Evolutionary conservation across 2,329 filamentous ascomycete genomes (phyloP).

Genomic region (Arthrocladium fulminans): DNA sequence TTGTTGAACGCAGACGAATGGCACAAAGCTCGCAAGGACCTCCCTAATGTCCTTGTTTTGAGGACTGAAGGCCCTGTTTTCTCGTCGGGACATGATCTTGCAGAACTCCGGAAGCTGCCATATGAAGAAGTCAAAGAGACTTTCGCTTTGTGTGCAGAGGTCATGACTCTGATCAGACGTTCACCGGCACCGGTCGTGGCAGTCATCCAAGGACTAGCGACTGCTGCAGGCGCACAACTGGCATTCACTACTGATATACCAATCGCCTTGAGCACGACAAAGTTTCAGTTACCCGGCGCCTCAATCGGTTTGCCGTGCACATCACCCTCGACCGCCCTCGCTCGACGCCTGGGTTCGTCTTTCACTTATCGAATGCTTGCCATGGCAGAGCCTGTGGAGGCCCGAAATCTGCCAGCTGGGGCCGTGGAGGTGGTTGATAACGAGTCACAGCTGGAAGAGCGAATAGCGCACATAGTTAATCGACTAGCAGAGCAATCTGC

Average conservation of each 20-base stretch:
- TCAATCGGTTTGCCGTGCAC: constrained; percentile 21
- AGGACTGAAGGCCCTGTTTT: constrained; percentile 21
- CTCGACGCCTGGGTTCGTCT: constrained; percentile 17
- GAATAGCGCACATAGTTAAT: constrained; percentile 15
- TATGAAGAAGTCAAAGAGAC: constrained; percentile 22
- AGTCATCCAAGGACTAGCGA: constrained; percentile 21
- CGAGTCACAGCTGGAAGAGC: constrained; percentile 15
- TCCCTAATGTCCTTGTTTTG: constrained; percentile 21
- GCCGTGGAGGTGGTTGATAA: constrained; percentile 18
- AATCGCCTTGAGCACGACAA: constrained; percentile 16
- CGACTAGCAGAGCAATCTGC: constrained; percentile 16
- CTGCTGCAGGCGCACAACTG: constrained; percentile 21
- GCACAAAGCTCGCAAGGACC: constrained; percentile 16
- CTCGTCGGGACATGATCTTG: constrained; percentile 21
- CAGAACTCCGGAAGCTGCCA: constrained; percentile 16
- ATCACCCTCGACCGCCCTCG: constrained; percentile 19
- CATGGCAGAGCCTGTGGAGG: constrained; percentile 18
- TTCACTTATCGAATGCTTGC: constrained; percentile 22
- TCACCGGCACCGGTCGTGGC: constrained; percentile 21
- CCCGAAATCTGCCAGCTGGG: constrained; percentile 17
- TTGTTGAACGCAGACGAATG: constrained; percentile 15
- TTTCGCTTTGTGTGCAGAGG: constrained; percentile 21
- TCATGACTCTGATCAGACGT: constrained; percentile 21
- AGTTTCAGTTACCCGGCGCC: constrained; percentile 20
- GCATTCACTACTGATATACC: constrained; percentile 21